phyloP scores from a whole-genome alignment of 768 basidiomycete genomes.

The Galerina marginata region DNA sequence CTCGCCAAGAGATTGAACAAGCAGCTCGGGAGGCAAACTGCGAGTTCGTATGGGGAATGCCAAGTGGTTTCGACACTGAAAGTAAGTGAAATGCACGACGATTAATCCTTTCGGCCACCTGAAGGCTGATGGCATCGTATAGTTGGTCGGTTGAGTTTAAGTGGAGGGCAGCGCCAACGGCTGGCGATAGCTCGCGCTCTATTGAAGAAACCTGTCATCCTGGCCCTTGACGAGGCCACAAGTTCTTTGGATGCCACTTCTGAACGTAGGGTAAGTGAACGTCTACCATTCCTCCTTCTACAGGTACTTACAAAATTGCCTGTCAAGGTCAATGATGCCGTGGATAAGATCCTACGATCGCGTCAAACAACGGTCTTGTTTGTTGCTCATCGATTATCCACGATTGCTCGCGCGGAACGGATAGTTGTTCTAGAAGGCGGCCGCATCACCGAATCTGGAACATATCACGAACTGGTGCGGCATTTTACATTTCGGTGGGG shows the following conservation, averaged over 20 bases:
- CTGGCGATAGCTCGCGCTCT: conserved; percentile 87
- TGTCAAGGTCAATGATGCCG: conserved; percentile 81
- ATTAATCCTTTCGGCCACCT: neutral
- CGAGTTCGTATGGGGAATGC: conserved; percentile 95
- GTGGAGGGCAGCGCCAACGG: conserved; percentile 82
- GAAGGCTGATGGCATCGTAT: neutral
- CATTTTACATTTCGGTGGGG: neutral
- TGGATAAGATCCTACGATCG: conserved; percentile 83
- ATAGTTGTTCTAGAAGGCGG: conserved; percentile 92
- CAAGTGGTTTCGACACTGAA: conserved; percentile 90
- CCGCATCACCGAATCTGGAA: conserved; percentile 80
- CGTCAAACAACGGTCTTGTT: conserved; percentile 86
- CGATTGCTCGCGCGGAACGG: conserved; percentile 87
- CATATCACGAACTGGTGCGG: conserved; percentile 76
- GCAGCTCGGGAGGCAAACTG: conserved; percentile 94
- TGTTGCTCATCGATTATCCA: conserved; percentile 89
- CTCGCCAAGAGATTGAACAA: conserved; percentile 82
- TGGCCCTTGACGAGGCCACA: conserved; percentile 91
- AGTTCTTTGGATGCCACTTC: conserved; percentile 89
- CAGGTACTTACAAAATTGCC: neutral
- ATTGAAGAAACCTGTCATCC: conserved; percentile 84
- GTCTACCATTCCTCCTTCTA: neutral
- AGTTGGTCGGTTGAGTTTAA: conserved; percentile 75
- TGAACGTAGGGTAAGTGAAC: conserved; percentile 68
- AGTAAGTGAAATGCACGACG: conserved; percentile 53